Evolutionary conservation across 805 yeast genomes (phyloP).

Genomic region (Candida boidinii): DNA sequence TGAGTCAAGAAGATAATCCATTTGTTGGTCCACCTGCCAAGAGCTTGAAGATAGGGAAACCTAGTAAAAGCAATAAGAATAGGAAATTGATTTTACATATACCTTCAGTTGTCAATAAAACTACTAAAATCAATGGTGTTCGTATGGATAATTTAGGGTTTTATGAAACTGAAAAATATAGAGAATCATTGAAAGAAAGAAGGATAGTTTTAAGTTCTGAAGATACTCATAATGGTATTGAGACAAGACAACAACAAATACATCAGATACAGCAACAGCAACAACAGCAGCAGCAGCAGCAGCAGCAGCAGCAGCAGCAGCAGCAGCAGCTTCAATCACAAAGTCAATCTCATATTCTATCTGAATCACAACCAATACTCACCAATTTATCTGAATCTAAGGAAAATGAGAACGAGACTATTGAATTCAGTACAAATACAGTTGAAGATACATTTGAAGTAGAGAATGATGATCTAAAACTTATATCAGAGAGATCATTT

Average conservation of each 20-base stretch:
- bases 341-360: no score
- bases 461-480: no score
- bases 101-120: constrained; percentile 10
- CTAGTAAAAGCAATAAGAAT: neutral
- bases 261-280: neutral
- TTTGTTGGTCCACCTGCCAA: neutral
- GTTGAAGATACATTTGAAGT: neutral
- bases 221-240: neutral
- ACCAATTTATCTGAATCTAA: neutral
- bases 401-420: neutral
- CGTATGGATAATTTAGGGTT: neutral
- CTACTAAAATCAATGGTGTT: neutral
- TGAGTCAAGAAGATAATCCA: no score
- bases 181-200: neutral
- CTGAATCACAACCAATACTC: no score
- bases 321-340: neutral
- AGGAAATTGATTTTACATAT: constrained; percentile 11
- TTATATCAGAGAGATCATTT: no score
- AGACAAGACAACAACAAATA: neutral
- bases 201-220: no score
- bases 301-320: neutral
- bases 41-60: constrained; percentile 4
- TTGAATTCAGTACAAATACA: no score
- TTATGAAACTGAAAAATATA: neutral
- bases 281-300: neutral